Evolutionary conservation across 2,329 filamentous ascomycete genomes (phyloP), one percentile per base, ranked within the genome.

Genomic region (Penicillium sp.): DNA sequence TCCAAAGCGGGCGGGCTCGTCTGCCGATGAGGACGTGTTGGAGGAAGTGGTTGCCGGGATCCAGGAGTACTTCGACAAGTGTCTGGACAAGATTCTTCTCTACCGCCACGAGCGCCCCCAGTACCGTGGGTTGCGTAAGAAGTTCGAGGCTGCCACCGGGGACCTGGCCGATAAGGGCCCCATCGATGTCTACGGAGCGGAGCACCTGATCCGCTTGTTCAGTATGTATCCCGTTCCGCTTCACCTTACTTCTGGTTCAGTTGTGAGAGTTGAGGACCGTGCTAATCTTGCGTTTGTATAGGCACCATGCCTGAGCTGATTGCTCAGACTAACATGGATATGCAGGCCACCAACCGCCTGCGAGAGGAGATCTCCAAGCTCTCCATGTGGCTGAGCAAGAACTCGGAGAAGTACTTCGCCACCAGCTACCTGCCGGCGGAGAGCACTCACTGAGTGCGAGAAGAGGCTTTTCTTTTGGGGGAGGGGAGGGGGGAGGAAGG

Each of bases 251-350:
- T 25, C n/a, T 7, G 15, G 4, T 8, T 47, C 5, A 40, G 8
- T 32, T 49, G 39, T 29, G 31, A n/a, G 31, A 9, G 4, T n/a
- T n/a, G 15, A 18, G 39, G 50, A 25, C 29, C 25, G 55, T 38
- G 40, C 27, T 54, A 48, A 58, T 47, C 7, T 21, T 37, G 13
- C 7, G 7, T 32, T n/a, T 18, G 40, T 41, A 10, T 64, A 96
- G 93, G 95, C 4, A 88, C 89, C 1, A 86, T 97, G 64, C 93
- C 94, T 0, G 94, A 99, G 70, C 85, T 97, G 39, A 86, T 97
- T 59, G 92, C 92, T 4, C 94, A 99, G 72, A 99, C 94, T 50
- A 97, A 97, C 75, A 96, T 99, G 91, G 94, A 97, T 68, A 82
- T 88, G 50, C 91, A 96, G 71, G 92, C 91, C 3, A 90, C 96